Percentiles rank a stretch among this genome's conserved stretches.
Conservation (phyloP, 1,284 basidiomycete species). For the Austroboletus niveus region DNA sequence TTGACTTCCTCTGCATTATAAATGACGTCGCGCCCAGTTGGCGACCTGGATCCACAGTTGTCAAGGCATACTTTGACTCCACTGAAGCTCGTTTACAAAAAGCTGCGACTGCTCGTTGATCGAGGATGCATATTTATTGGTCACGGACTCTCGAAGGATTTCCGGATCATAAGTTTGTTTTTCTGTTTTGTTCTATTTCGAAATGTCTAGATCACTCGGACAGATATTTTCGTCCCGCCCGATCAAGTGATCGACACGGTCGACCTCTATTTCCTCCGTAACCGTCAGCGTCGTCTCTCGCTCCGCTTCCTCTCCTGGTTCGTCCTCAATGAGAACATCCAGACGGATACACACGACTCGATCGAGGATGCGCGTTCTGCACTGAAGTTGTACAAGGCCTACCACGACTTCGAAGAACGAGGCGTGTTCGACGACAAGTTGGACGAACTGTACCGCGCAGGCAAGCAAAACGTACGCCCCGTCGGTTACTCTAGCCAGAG, state of each 20-base stretch:
- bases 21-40: slow-evolving; percentile 49
- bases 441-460: slow-evolving; percentile 78
- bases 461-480: slow-evolving; percentile 61
- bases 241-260: slow-evolving; percentile 97
- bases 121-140: slow-evolving; percentile 96
- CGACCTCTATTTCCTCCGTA: slow-evolving; percentile 85
- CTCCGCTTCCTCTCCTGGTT: slow-evolving; percentile 96
- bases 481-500: too few relatives aligned
- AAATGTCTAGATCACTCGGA: not conserved
- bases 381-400: slow-evolving; percentile 83
- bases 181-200: not conserved
- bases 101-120: slow-evolving; percentile 92
- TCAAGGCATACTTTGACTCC: slow-evolving; percentile 92
- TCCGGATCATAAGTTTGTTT: slow-evolving; percentile 92
- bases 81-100: slow-evolving; percentile 96
- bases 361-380: slow-evolving; percentile 95
- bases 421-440: slow-evolving; percentile 86
- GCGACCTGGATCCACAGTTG: slow-evolving; percentile 84
- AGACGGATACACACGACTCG: slow-evolving; percentile 92
- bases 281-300: slow-evolving; percentile 84
- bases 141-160: slow-evolving; percentile 98
- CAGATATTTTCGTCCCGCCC: slow-evolving; percentile 94
- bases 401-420: slow-evolving; percentile 74
- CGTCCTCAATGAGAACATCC: slow-evolving; percentile 87
- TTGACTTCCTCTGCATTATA: not conserved